Percentiles rank a stretch among this genome's conserved stretches.
phyloP scores from a whole-genome alignment of 225 moss, liverwort and hornwort genomes.

The Thuidium tamariscinum region DNA sequence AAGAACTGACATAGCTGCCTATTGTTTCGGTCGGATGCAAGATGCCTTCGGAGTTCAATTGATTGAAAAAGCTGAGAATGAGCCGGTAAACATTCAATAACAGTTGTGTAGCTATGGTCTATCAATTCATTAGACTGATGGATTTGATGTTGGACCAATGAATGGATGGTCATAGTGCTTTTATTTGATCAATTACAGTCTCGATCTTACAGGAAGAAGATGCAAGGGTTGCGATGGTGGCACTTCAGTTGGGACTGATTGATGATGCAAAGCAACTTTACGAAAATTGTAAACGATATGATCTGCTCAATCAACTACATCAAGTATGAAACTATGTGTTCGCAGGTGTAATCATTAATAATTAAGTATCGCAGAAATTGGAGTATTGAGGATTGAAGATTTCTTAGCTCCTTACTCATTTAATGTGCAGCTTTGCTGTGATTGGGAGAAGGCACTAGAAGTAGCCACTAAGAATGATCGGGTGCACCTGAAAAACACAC shows the following conservation, averaged over 20 bases:
- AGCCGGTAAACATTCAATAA: slow-evolving; percentile 39
- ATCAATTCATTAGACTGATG: background rate
- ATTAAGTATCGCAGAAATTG: background rate
- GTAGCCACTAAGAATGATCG: slow-evolving; percentile 73
- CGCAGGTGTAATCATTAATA: background rate
- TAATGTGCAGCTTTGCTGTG: slow-evolving; percentile 58
- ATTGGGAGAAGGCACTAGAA: slow-evolving; percentile 92
- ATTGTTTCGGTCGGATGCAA: slow-evolving; percentile 84
- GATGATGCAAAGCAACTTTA: slow-evolving; percentile 73
- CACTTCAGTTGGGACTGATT: slow-evolving; percentile 66
- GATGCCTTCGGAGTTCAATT: slow-evolving; percentile 58
- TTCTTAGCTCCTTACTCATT: background rate
- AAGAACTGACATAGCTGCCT: slow-evolving; percentile 72
- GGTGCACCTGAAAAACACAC: slow-evolving; percentile 74
- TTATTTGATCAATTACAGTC: slow-evolving; percentile 2
- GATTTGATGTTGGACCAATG: background rate
- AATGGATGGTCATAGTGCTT: background rate
- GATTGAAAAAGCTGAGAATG: slow-evolving; percentile 51
- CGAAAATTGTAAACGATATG: slow-evolving; percentile 69
- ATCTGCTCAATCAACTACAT: slow-evolving; percentile 71
- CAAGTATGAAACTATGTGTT: slow-evolving; percentile 34
- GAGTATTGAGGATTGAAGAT: background rate
- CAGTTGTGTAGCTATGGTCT: background rate
- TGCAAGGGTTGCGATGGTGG: slow-evolving; percentile 79
- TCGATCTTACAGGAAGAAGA: slow-evolving; percentile 63